phyloP scores from a whole-genome alignment of 208 protist species.

The Tritrichomonas musculus region DNA sequence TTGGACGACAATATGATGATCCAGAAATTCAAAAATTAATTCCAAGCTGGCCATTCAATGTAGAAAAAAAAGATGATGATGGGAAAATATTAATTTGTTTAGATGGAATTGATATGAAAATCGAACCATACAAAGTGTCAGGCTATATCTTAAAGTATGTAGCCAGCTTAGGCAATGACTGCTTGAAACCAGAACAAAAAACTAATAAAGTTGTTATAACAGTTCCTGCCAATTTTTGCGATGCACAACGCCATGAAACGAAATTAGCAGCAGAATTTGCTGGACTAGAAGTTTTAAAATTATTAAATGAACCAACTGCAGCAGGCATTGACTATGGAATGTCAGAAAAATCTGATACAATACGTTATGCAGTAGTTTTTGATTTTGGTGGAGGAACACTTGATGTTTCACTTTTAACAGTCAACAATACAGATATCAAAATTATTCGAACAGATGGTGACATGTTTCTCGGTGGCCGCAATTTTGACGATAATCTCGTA shows the following conservation, averaged over 20 bases:
- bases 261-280: conserved; percentile 76
- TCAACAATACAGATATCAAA: conserved; percentile 92
- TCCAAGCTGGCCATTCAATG: not conserved
- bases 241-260: conserved; percentile 73
- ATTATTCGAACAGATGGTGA: conserved; percentile 79
- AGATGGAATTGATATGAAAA: too few relatives aligned
- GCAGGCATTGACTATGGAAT: conserved; percentile 80
- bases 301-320: conserved; percentile 99
- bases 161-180: conserved; percentile 64
- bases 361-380: conserved; percentile 93
- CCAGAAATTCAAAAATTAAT: conserved; percentile 50
- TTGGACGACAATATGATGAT: not conserved
- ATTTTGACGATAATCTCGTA: conserved; percentile 86
- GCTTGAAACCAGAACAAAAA: conserved; percentile 75
- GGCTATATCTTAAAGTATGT: conserved; percentile 74
- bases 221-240: conserved; percentile 93
- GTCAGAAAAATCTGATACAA: conserved; percentile 85
- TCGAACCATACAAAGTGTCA: too few relatives aligned
- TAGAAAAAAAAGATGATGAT: not conserved
- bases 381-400: conserved; percentile 66
- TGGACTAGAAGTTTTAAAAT: conserved; percentile 86
- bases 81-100: too few relatives aligned
- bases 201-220: conserved; percentile 85
- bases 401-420: conserved; percentile 91
- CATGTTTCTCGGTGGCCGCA: conserved; percentile 84